phyloP scores from a whole-genome alignment of 768 basidiomycete genomes.

The Podaxis sp. region DNA sequence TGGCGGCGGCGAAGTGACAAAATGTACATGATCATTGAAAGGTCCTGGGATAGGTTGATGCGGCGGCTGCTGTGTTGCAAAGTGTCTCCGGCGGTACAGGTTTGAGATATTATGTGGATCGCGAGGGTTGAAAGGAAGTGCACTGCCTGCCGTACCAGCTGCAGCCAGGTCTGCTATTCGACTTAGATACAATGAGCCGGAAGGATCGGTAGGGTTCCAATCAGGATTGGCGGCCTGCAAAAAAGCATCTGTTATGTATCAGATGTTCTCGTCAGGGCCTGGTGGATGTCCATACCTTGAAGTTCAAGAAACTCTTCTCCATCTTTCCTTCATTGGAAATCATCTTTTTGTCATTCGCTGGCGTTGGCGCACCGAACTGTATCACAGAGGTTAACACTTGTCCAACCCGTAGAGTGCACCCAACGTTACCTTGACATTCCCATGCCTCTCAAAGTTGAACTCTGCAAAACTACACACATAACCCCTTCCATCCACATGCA shows the following conservation, averaged over 20 bases:
- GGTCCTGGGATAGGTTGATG: conserved; percentile 2
- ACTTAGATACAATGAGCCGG: conserved; percentile 85
- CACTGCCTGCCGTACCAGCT: conserved; percentile 16
- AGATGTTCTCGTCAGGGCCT: not conserved
- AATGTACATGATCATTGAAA: conserved; percentile 22
- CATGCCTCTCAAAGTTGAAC: conserved; percentile 95
- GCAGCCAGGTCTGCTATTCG: conserved; percentile 67
- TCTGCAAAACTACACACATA: conserved; percentile 98
- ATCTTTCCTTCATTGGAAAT: conserved; percentile 94
- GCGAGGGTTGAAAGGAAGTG: conserved; percentile 10
- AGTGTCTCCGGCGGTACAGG: conserved; percentile 10
- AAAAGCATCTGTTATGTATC: not conserved
- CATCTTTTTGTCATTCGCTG: conserved; percentile 65
- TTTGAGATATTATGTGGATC: conserved; percentile 14
- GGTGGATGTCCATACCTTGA: conserved; percentile 53
- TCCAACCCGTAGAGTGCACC: not conserved
- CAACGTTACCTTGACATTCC: conserved; percentile 71
- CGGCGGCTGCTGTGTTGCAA: conserved; percentile 3
- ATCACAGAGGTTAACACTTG: not conserved
- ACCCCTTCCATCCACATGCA: conserved; percentile 94
- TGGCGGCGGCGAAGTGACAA: conserved; percentile 25
- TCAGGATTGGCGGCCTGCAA: conserved; percentile 85
- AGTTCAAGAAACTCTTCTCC: conserved; percentile 97
- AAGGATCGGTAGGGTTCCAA: conserved; percentile 90
- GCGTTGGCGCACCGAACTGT: conserved; percentile 82